Base-by-base conservation (phyloP, 2,329 filamentous ascomycete species). In the Fusarium heterosporum region DNA sequence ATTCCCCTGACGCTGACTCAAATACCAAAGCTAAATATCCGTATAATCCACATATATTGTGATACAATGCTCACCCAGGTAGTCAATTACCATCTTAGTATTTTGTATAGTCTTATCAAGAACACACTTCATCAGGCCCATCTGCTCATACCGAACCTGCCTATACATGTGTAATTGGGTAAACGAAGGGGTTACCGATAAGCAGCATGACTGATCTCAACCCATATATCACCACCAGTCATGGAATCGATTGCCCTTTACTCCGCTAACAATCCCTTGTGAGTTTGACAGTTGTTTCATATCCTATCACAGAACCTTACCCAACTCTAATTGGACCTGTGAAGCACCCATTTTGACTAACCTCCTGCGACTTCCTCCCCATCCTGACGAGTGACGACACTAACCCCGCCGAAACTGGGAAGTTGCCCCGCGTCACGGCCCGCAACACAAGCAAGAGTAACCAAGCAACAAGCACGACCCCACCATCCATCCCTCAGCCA, bases 371-470 rank as follows among this genome's bases (percentile, higher is more conserved):
- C 39, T 46, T 34, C 55, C 40, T 38, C 16, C 17, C 36, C 26
- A 19, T 41, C 39, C 40, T 59, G 48, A 52, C 6, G 25, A 61
- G 60, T 68, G 65, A 68, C 65, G 65, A 68, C 64, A 68, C 34
- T 14, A 51, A 46, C 51, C 43, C 65, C 61, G 58, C 65, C 42
- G 30, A 54, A 65, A 53, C 41, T 59, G 63, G 58, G 34, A 65
- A 54, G 49, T 22, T 57, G 65, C 65, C 65, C 65, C 61, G 60
- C 65, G 55, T 49, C 65, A 65, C 46, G 41, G 51, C 50, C 48
- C 38, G 41, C 61, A 40, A 68, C 49, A 58, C 42, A 29, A 48
- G 26, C 25, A 45, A 22, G 61, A 56, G 34, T 16, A 36, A 64
- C 55, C 63, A 62, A 55, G 41, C 32, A 61, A 58, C 38, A 29